Conservation (phyloP, 768 basidiomycete genomes). For the Phallus indusiatus region DNA sequence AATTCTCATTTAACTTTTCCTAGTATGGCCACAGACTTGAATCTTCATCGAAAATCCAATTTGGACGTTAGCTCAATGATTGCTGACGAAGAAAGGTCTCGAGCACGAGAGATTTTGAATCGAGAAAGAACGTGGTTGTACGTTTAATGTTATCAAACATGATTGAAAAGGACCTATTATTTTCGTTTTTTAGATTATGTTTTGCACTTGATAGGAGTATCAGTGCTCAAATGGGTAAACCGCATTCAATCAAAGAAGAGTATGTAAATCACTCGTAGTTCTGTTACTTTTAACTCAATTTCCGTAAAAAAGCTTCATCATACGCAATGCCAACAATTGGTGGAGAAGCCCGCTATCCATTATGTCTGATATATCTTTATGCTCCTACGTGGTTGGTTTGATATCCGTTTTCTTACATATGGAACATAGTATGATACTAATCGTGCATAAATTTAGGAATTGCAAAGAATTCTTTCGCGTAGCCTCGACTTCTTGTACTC, state of each 20-base stretch:
- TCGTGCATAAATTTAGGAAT: conserved; percentile 37
- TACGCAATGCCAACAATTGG: conserved; percentile 76
- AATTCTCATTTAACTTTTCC: background rate
- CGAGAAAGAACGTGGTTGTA: conserved; percentile 89
- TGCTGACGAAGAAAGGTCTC: conserved; percentile 68
- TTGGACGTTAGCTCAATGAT: conserved; percentile 40
- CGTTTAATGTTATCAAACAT: conserved; percentile 12
- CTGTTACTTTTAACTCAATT: conserved; percentile 6
- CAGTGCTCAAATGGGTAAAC: conserved; percentile 96
- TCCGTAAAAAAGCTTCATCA: conserved; percentile 54
- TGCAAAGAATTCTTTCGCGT: conserved; percentile 83
- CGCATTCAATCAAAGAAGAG: conserved; percentile 90
- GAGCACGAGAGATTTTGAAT: conserved; percentile 83
- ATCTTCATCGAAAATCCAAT: conserved; percentile 81
- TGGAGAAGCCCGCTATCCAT: conserved; percentile 53
- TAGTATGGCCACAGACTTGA: conserved; percentile 94
- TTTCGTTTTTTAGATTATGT: conserved; percentile 33
- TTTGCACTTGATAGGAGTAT: conserved; percentile 81
- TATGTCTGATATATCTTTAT: conserved; percentile 57
- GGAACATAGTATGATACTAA: background rate
- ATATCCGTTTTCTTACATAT: background rate
- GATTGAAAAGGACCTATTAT: background rate
- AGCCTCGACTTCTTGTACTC: conserved; percentile 89
- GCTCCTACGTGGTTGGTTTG: conserved; percentile 63
- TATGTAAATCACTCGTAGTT: conserved; percentile 30